These are phyloP conservation scores for Phytophthora sp. DNA, from an alignment of 352 stramenopile species.

Conservation along the genomic window DNA sequence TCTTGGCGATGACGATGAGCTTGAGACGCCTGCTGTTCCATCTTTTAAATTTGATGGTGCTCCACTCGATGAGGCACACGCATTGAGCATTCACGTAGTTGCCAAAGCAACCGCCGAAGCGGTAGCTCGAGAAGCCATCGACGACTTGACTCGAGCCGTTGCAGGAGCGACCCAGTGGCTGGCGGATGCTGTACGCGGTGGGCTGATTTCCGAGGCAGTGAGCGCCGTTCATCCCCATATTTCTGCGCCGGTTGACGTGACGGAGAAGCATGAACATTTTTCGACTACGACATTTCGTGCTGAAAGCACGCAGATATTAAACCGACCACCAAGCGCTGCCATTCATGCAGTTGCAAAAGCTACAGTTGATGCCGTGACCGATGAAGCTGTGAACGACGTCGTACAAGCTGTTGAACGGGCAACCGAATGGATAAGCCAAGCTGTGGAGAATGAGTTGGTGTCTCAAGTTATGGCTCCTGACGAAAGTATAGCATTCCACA, in stretches of 20 bases:
- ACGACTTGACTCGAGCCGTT: conserved; percentile 19
- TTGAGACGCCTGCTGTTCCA: conserved; percentile 4
- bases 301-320: not conserved
- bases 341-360: conserved; percentile 26
- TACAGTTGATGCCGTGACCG: conserved; percentile 10
- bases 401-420: conserved; percentile 7
- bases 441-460: conserved; percentile 10
- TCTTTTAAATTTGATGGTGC: conserved; percentile 5
- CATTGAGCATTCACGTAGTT: conserved; percentile 5
- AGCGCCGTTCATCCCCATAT: not conserved
- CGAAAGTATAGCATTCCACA: not conserved
- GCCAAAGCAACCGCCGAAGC: conserved; percentile 10
- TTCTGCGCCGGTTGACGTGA: not conserved
- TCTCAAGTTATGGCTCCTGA: conserved; percentile 3
- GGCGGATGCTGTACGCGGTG: conserved; percentile 3
- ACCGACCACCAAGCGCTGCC: not conserved
- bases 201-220: conserved; percentile 21
- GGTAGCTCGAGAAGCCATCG: conserved; percentile 14
- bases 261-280: not conserved
- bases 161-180: conserved; percentile 24
- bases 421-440: conserved; percentile 8
- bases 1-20: not conserved
- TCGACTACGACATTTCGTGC: not conserved
- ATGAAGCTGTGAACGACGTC: conserved; percentile 16
- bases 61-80: conserved; percentile 4